Evolutionary conservation across 2,329 filamentous ascomycete species (phyloP).

Genomic region (Diaporthe longicolla): DNA sequence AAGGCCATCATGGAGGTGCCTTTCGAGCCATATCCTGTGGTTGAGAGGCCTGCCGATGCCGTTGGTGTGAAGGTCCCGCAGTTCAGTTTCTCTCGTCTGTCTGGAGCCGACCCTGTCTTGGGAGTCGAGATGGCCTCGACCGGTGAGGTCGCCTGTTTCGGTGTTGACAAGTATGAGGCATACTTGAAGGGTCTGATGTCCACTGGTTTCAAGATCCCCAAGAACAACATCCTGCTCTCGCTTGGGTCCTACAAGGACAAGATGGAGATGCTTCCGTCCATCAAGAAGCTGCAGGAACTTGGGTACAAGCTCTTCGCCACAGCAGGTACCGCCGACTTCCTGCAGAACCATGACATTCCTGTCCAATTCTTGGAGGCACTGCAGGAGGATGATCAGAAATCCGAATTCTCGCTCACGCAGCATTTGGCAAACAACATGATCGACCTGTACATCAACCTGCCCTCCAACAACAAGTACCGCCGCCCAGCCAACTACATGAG

Average conservation of each 20-base stretch:
- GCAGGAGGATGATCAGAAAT: constrained; percentile 86
- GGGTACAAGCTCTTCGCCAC: constrained; percentile 98
- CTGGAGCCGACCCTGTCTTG: constrained; percentile 94
- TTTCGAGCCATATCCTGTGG: constrained; percentile 84
- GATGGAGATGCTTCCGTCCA: constrained; percentile 94
- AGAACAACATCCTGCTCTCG: constrained; percentile 94
- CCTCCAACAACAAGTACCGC: constrained; percentile 98
- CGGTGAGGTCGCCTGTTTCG: constrained; percentile 97
- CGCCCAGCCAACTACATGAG: constrained; percentile 98
- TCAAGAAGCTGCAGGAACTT: constrained; percentile 88
- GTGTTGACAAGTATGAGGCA: constrained; percentile 95
- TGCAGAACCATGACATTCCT: constrained; percentile 91
- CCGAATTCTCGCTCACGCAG: constrained; percentile 96
- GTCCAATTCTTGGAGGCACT: constrained; percentile 96
- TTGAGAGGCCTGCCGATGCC: constrained; percentile 82
- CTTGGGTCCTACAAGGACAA: constrained; percentile 99
- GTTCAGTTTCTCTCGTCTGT: constrained; percentile 98
- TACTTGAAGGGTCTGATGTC: constrained; percentile 97
- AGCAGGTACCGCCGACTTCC: constrained; percentile 95
- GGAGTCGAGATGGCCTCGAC: constrained; percentile 99
- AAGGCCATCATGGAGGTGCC: constrained; percentile 93
- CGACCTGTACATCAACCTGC: constrained; percentile 98
- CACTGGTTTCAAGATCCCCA: constrained; percentile 95
- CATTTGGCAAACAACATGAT: constrained; percentile 98
- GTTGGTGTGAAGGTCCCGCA: constrained; percentile 98